Evolutionary conservation across 371 early-diverging fungal genomes (phyloP), one percentile per base, ranked within the genome.

Genomic region (Mortierella sp.): DNA sequence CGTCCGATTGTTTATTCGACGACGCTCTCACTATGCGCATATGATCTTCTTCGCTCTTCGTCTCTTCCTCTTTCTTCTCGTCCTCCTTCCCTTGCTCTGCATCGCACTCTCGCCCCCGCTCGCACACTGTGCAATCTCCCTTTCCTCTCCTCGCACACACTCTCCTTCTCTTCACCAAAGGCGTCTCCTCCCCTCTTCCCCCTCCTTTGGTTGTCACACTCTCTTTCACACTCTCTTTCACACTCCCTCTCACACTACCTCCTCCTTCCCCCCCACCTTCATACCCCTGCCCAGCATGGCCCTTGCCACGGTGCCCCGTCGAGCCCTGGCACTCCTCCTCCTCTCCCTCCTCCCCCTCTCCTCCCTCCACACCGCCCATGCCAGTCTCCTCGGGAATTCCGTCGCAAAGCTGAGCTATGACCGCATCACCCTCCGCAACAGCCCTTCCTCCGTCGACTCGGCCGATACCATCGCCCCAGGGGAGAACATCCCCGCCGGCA

Each of bases 361-460:
- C 5, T 26, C 66, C 52, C 21, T 16, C 38, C 28, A 23, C 45
- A 26, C 34, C 2, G 59, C 46, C 28, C 23, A 58, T 41, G 74
- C 68, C 39, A 41, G 21, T 12, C n/a, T 61, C 39, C 38, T 61
- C 46, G 48, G 57, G 6, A 26, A 12, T 43, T 21, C 64, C 0
- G 39, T 59, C 18, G 42, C 39, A n/a, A 34, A 16, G 8, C 50
- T 73, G 16, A 64, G 31, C 47, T 73, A 47, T 51, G 74, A 73
- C 58, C 41, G 52, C 19, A 61, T 73, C 45, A 52, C 63, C 2
- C 49, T 73, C 45, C 27, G 43, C 24, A 42, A 43, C 46, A 51
- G 5, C 13, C 69, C 69, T 30, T 12, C 53, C 13, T 49, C 14
- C 4, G 49, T 64, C 26, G 50, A 18, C 19, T 16, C 16, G 1